Base-by-base conservation (phyloP, 2,329 filamentous ascomycete species). In the Stagonosporopsis cucurbitacearum region DNA sequence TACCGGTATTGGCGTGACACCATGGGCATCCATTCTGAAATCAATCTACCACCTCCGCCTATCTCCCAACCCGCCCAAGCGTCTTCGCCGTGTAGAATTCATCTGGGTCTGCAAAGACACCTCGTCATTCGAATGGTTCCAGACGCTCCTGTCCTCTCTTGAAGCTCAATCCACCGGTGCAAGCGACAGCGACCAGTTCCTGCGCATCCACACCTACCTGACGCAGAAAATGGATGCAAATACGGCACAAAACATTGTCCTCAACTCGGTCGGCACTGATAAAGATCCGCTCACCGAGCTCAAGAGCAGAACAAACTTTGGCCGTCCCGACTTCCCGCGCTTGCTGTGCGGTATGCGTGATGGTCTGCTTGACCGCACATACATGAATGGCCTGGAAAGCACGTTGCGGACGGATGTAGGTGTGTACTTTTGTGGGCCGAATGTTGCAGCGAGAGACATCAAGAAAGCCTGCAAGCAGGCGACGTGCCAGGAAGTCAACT, bases 51-150 rank as follows among this genome's bases (percentile, higher is more conserved):
- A 99, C 76, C 84, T 96, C 70, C 92, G 95, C 60, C 89, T 95
- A 62, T 86, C 88, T 15, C 93, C 94, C 7, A 95, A 97, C 80
- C 91, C 93, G 22, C 93, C 94, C 1, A 87, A 86, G 45, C 91
- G 94, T 71, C 88, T 99, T 42, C 90, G 92, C 57, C 89, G 95
- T 75, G 94, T 99, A 28, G 95, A 99, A 76, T 99, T 99, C 78
- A 96, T 99, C 80, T 99, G 95, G 95, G 89, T 98, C 47, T 97
- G 94, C 84, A 95, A 91, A 76, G 93, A 97, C 71, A 96, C 93
- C 0, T 90, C 86, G 30, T 96, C 93, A 0, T 99, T 99, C 71
- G 95, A 98, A 79, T 99, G 95, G 95, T 98, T 99, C 82, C 95
- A 99, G 75, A 92, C 90, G 1, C 86, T 99, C 0, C 85, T 99